These are phyloP conservation scores for Alternaria sp. DNA, from an alignment of 2,329 filamentous ascomycete species.

Conservation along the genomic window DNA sequence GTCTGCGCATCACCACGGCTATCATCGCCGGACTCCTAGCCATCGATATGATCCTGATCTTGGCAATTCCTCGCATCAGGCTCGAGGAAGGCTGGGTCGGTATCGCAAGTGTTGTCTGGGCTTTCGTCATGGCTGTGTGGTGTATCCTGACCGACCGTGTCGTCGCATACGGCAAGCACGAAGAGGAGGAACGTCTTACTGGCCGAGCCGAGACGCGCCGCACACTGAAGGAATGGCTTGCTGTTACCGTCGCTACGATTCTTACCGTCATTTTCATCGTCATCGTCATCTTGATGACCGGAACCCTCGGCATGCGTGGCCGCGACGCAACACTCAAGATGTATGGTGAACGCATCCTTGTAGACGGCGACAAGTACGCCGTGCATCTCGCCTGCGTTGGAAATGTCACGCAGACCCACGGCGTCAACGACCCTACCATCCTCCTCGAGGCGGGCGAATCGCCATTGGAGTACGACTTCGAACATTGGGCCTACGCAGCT, in stretches of 20 bases:
- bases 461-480: slow-evolving; percentile 78
- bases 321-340: slow-evolving; percentile 76
- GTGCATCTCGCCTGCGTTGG: slow-evolving; percentile 87
- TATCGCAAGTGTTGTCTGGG: slow-evolving; percentile 84
- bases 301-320: slow-evolving; percentile 78
- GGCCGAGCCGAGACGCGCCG: slow-evolving; percentile 86
- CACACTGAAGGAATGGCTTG: slow-evolving; percentile 81
- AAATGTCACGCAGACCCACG: slow-evolving; percentile 64
- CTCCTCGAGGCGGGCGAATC: slow-evolving; percentile 84
- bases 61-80: slow-evolving; percentile 75
- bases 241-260: slow-evolving; percentile 76
- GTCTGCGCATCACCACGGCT: slow-evolving; percentile 75
- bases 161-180: slow-evolving; percentile 88
- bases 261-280: slow-evolving; percentile 72
- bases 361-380: slow-evolving; percentile 83
- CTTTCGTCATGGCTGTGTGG: slow-evolving; percentile 78
- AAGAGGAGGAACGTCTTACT: slow-evolving; percentile 91
- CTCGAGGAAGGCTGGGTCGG: slow-evolving; percentile 91
- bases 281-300: slow-evolving; percentile 76
- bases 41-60: slow-evolving; percentile 78
- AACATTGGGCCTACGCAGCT: slow-evolving; percentile 78
- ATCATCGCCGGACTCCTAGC: slow-evolving; percentile 71
- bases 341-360: slow-evolving; percentile 77
- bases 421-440: slow-evolving; percentile 73
- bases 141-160: slow-evolving; percentile 78